Conservation (phyloP, 305 asterid genomes). For the Lippia alba region DNA sequence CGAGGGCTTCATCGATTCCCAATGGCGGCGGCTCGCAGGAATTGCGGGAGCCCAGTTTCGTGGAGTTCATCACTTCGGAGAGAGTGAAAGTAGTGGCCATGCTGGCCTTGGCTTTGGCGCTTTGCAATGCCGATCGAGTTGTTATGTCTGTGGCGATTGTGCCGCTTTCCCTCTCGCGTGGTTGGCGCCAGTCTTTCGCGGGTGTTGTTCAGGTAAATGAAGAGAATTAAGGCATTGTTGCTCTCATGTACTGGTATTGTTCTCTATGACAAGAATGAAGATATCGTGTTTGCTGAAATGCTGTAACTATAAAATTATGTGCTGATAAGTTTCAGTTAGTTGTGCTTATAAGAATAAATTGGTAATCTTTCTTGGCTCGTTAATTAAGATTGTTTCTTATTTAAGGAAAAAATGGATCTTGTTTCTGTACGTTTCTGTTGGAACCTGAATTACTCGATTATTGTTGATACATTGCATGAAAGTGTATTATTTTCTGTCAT, state of each 20-base stretch:
- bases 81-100: constrained; percentile 95
- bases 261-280: not conserved
- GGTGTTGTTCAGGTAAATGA: constrained; percentile 84
- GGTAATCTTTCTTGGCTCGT: no score
- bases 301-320: not conserved
- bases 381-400: no score
- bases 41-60: constrained; percentile 48
- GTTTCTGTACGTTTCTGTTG: no score
- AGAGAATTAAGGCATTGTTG: not conserved
- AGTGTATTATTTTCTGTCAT: constrained; percentile 24
- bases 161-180: constrained; percentile 72
- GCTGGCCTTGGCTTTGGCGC: constrained; percentile 89
- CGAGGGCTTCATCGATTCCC: constrained; percentile 52
- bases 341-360: not conserved
- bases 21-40: constrained; percentile 41
- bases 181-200: constrained; percentile 90
- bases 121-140: constrained; percentile 94
- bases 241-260: constrained; percentile 2
- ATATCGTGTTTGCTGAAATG: not conserved
- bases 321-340: not conserved
- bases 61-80: constrained; percentile 94
- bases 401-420: no score
- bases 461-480: constrained; percentile 7
- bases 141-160: constrained; percentile 98
- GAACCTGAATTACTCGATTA: not conserved